Percentiles rank a stretch among this genome's conserved stretches.
These are phyloP conservation scores for Nicotiana noctiflora DNA, from an alignment of 257 asterid species.

Conservation along the genomic window DNA sequence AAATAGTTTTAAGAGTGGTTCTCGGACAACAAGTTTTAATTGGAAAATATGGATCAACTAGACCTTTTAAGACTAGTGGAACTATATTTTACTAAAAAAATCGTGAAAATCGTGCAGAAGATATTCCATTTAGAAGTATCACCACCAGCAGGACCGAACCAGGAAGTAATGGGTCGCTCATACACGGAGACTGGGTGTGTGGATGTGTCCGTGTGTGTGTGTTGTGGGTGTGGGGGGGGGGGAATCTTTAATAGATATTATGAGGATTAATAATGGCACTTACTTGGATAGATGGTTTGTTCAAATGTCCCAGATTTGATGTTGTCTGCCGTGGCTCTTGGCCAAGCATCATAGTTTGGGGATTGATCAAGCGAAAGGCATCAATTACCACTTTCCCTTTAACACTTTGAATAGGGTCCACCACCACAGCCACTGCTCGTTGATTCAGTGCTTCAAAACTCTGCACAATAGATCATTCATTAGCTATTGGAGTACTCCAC, in stretches of 20 bases:
- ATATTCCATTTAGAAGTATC: neutral
- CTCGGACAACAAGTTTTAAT: neutral
- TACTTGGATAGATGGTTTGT: conserved; percentile 97
- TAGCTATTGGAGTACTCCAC: neutral
- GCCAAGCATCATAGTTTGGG: conserved; percentile 99
- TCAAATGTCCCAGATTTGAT: conserved; percentile 93
- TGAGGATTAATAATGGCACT: neutral
- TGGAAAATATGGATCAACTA: neutral
- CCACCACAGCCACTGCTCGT: conserved; percentile 97
- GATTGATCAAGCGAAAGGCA: conserved; percentile 90
- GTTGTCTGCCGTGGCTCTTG: conserved; percentile 99
- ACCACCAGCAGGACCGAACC: neutral
- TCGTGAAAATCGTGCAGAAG: neutral
- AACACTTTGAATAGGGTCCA: conserved; percentile 98
- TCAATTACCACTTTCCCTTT: conserved; percentile 99
- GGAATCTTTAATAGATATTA: neutral
- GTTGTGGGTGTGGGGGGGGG: neutral
- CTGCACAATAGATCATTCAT: conserved; percentile 33
- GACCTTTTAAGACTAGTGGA: neutral
- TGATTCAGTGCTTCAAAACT: conserved; percentile 98
- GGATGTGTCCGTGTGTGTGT: neutral
- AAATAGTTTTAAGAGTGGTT: neutral
- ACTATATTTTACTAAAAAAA: neutral
- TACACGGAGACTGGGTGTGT: neutral
- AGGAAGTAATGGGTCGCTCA: neutral